Conservation (phyloP, 495 filamentous ascomycete genomes). For the Penicillium steckii region DNA sequence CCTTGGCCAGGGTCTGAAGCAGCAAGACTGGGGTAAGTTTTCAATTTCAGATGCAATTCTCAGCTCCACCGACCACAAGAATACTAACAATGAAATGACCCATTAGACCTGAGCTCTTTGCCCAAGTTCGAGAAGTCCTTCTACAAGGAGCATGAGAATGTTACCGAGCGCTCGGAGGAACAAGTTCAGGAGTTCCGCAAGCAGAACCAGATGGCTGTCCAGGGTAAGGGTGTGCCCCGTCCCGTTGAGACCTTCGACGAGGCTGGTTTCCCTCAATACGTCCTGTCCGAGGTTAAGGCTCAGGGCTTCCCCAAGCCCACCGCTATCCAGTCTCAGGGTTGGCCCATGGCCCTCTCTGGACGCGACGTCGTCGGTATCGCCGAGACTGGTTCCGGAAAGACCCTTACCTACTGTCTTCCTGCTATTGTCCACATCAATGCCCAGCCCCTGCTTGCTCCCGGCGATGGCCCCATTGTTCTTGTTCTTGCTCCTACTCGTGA, state of each 20-base stretch:
- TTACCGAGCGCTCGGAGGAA: constrained; percentile 66
- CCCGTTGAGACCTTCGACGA: constrained; percentile 97
- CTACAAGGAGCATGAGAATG: constrained; percentile 89
- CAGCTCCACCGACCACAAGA: background rate
- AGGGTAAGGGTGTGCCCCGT: constrained; percentile 77
- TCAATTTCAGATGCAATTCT: background rate
- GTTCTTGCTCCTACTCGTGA: constrained; percentile 95
- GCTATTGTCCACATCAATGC: constrained; percentile 99
- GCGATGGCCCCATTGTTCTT: constrained; percentile 95
- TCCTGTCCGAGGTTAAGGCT: constrained; percentile 97
- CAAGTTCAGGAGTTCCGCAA: constrained; percentile 87
- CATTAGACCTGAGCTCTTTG: constrained; percentile 67
- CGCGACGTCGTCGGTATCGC: constrained; percentile 99
- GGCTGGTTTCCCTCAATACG: constrained; percentile 93
- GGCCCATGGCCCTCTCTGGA: constrained; percentile 98
- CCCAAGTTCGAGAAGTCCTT: constrained; percentile 99
- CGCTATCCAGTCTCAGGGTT: constrained; percentile 96
- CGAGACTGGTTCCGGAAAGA: constrained; percentile 99
- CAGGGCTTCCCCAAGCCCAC: constrained; percentile 92
- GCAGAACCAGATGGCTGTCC: constrained; percentile 74
- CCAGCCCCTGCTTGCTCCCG: constrained; percentile 93
- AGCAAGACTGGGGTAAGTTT: constrained; percentile 79
- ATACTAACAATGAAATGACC: constrained; percentile 24
- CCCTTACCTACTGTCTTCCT: constrained; percentile 94
- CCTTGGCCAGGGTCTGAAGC: constrained; percentile 81